Percentiles rank a stretch among this genome's conserved stretches.
These are phyloP conservation scores for Tetrapyrgos nigripes DNA, from an alignment of 1,284 basidiomycete genomes.

Conservation along the genomic window DNA sequence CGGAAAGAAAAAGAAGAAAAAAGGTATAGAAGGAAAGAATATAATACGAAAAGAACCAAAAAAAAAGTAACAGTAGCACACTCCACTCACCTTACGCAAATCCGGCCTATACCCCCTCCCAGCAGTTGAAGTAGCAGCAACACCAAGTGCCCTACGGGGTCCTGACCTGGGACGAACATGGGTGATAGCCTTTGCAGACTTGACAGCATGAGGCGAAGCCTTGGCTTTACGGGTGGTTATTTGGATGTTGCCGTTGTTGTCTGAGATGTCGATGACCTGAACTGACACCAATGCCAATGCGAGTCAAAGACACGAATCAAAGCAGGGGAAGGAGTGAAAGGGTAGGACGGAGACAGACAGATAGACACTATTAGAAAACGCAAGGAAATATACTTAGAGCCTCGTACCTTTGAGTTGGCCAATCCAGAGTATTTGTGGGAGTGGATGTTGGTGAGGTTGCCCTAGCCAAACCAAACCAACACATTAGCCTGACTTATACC, in stretches of 20 bases:
- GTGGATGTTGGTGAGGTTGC: conserved; percentile 87
- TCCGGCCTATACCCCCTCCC: conserved; percentile 85
- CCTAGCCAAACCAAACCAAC: conserved; percentile 48
- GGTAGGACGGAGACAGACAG: background rate
- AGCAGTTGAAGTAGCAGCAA: conserved; percentile 65
- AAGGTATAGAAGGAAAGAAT: conserved; percentile 1
- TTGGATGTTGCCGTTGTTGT: conserved; percentile 62
- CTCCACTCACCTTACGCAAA: conserved; percentile 77
- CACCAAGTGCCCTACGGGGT: conserved; percentile 75
- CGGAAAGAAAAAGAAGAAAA: conserved; percentile 4
- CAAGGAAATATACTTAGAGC: background rate
- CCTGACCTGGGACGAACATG: conserved; percentile 77
- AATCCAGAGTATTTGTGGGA: conserved; percentile 91
- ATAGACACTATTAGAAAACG: background rate
- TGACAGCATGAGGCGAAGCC: conserved; percentile 62
- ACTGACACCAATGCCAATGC: background rate
- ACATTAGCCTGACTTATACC: conserved; percentile 1
- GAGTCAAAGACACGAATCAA: no score
- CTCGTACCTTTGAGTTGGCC: conserved; percentile 78
- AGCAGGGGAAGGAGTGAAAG: background rate
- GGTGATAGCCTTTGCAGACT: conserved; percentile 52
- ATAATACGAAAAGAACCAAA: no score
- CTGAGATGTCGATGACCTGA: conserved; percentile 73
- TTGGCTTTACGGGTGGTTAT: conserved; percentile 77
- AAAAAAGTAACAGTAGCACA: no score